phyloP scores from a whole-genome alignment of 768 basidiomycete species.

The Boletus vinaceobasis region DNA sequence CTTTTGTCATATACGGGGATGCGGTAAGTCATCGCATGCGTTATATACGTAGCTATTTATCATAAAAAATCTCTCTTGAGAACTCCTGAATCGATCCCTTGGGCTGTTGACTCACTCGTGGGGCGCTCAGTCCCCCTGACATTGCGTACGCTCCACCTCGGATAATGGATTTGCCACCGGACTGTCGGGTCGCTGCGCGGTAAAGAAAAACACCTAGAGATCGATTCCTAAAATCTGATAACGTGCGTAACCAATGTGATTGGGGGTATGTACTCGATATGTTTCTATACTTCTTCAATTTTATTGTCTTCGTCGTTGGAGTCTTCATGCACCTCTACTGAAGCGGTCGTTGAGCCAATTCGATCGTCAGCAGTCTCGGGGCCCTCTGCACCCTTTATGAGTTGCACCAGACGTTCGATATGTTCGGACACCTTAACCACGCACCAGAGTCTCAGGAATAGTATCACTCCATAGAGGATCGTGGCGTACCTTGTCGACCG shows the following conservation, averaged over 20 bases:
- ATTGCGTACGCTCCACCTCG: background rate
- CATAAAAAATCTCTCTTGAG: slow-evolving; percentile 21
- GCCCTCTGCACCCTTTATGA: slow-evolving; percentile 79
- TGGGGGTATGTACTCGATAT: slow-evolving; percentile 13
- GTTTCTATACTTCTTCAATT: slow-evolving; percentile 69
- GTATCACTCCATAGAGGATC: background rate
- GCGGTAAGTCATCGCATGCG: slow-evolving; percentile 5
- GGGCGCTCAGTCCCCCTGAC: slow-evolving; percentile 4
- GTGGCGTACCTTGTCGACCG: slow-evolving; percentile 63
- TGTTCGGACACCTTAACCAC: slow-evolving; percentile 70
- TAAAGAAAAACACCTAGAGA: background rate
- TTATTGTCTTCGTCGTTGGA: slow-evolving; percentile 65
- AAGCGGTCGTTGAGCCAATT: slow-evolving; percentile 23
- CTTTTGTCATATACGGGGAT: slow-evolving; percentile 8
- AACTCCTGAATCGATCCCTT: slow-evolving; percentile 13
- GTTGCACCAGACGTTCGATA: slow-evolving; percentile 81
- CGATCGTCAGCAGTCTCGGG: slow-evolving; percentile 42
- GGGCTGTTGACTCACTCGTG: slow-evolving; percentile 23
- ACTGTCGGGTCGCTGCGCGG: background rate
- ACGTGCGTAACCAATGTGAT: slow-evolving; percentile 6
- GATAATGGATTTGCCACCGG: background rate
- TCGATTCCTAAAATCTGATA: background rate
- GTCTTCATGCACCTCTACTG: slow-evolving; percentile 23
- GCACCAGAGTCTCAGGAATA: background rate
- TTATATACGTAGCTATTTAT: slow-evolving; percentile 23